Evolutionary conservation across 768 basidiomycete genomes (phyloP).

Genomic region (Polyporus arcularius): DNA sequence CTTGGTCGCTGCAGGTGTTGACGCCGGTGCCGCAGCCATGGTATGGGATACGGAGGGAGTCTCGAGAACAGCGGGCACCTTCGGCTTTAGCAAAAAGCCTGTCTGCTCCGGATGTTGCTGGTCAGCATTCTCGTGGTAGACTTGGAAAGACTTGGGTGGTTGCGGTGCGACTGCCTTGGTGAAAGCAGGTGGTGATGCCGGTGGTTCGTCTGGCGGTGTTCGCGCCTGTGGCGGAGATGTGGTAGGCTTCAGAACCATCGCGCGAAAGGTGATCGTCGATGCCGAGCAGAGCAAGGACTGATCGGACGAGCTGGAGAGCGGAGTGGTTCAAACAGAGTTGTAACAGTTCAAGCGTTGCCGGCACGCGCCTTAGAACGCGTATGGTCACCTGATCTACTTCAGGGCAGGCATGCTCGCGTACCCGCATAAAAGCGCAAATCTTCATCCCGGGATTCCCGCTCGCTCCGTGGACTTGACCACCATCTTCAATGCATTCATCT

Average conservation of each 20-base stretch:
- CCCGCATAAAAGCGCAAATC: not conserved
- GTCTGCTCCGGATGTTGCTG: not conserved
- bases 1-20: too few species aligned
- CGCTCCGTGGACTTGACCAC: not conserved
- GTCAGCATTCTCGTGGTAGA: not conserved
- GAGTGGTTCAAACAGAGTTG: conserved; percentile 1
- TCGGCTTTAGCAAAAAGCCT: conserved; percentile 10
- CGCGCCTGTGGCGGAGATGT: too few species aligned
- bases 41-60: conserved; percentile 51
- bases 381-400: conserved; percentile 6
- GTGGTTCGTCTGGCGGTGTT: too few species aligned
- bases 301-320: not conserved
- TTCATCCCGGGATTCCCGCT: not conserved
- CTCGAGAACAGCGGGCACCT: conserved; percentile 49
- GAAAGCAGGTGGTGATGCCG: too few species aligned
- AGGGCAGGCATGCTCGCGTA: conserved; percentile 15
- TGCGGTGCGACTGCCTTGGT: not conserved
- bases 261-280: too few species aligned
- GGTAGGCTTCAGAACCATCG: too few species aligned
- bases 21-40: too few species aligned
- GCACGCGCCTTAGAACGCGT: not conserved
- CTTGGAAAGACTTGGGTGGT: not conserved
- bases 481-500: not conserved
- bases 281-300: too few species aligned
- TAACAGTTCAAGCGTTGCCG: not conserved